Base-by-base conservation (phyloP, 441 rosid genomes). In the Viola pubescens region DNA sequence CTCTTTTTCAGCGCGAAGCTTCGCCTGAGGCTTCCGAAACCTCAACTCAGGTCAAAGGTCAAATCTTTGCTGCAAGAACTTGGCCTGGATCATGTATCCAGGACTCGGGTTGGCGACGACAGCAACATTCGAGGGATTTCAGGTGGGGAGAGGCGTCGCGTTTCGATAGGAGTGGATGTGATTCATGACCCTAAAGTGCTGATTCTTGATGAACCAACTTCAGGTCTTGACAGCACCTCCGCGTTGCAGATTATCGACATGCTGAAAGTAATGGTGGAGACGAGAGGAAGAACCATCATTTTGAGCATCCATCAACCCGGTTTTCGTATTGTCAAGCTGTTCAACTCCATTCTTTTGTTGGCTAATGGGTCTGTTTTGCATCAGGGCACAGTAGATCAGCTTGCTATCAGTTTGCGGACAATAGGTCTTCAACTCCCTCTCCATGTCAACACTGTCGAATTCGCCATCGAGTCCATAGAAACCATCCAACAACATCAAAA, bases 141-240 rank as follows among this genome's bases (percentile, higher is more conserved):
- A 0, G 98, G 98, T 4, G 98, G 98, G 8, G 96, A 92, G 74
- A 80, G 90, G 73, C 89, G 97, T 4, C 82, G 98, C 10, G 96
- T 92, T 51, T 92, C 97, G 0, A 89, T 92, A 6, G 98, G 98
- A 55, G 90, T 92, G 34, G 98, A 89, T 40, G 90, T 81, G 13
- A 77, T 89, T 44, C 98, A 92, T 26, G 94, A 89, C 51, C 98
- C 98, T 0, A 71, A 79, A 72, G 94, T 92, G 26, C 65, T 92
- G 40, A 86, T 92, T 56, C 97, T 92, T 55, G 98, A 92, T 60
- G 98, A 92, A 56, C 98, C 98, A 43, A 92, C 98, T 59, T 92
- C 98, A 1, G 96, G 98, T 4, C 91, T 92, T 48, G 98, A 92
- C 56, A 89, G 97, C 65, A 80, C 79, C 47, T 84, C 85, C 12